Percentiles rank a stretch among this genome's conserved stretches.
Conservation (phyloP, 768 basidiomycete genomes). For the Lanmaoa pseudosensibilis region DNA sequence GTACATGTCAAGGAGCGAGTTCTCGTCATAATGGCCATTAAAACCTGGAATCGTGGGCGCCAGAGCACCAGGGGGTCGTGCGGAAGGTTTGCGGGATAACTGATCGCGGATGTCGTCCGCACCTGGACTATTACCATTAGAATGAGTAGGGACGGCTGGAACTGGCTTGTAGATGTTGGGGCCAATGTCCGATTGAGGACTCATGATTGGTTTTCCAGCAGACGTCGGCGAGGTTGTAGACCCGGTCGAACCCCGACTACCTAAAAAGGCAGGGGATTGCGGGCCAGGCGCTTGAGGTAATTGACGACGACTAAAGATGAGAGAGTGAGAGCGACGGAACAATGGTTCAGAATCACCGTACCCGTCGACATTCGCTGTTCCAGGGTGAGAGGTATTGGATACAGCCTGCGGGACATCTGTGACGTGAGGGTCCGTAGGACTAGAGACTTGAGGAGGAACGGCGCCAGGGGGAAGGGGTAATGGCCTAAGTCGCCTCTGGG, state of each 20-base stretch:
- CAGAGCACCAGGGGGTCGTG: slow-evolving; percentile 31
- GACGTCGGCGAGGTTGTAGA: slow-evolving; percentile 22
- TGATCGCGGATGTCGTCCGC: slow-evolving; percentile 25
- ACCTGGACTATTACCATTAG: slow-evolving; percentile 9
- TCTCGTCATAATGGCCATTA: slow-evolving; percentile 24
- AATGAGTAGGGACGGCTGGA: slow-evolving; percentile 25
- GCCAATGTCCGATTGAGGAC: slow-evolving; percentile 17
- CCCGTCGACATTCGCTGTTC: slow-evolving; percentile 26
- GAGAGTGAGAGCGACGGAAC: background rate
- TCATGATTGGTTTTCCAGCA: slow-evolving; percentile 13
- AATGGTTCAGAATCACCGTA: slow-evolving; percentile 5
- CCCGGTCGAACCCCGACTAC: slow-evolving; percentile 22
- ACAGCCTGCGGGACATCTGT: slow-evolving; percentile 12
- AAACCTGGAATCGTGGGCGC: slow-evolving; percentile 30
- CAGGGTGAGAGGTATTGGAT: slow-evolving; percentile 24
- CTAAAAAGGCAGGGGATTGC: slow-evolving; percentile 13
- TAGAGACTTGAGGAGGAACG: slow-evolving; percentile 8
- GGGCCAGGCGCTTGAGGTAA: slow-evolving; percentile 27
- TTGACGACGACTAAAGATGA: slow-evolving; percentile 28
- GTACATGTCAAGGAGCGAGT: slow-evolving; percentile 25
- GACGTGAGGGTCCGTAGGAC: slow-evolving; percentile 17
- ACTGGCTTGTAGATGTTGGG: slow-evolving; percentile 34
- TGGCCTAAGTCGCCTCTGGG: slow-evolving; percentile 30
- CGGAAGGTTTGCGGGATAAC: slow-evolving; percentile 20
- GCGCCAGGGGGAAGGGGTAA: slow-evolving; percentile 30